Evolutionary conservation across 164 flowering plant species (phyloP).

Genomic region (Nymphaea colorata): DNA sequence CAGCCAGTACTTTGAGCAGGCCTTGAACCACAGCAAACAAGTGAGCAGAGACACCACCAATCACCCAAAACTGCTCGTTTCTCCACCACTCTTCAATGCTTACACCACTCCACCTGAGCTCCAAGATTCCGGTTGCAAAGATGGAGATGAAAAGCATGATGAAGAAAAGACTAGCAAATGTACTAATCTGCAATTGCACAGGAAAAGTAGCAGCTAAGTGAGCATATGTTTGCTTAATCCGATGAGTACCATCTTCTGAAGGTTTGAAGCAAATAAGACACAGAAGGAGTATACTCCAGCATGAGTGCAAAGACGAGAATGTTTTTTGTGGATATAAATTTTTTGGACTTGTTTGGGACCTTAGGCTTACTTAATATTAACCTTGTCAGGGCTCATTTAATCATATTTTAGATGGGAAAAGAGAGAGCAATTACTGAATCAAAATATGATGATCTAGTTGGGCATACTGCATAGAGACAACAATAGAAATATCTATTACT

Average conservation of each 20-base stretch:
- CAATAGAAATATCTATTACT: too few species aligned
- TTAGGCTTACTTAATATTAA: too few species aligned
- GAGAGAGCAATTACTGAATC: too few species aligned
- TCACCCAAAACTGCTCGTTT: slow-evolving; percentile 90
- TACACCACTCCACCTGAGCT: slow-evolving; percentile 85
- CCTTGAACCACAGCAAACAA: slow-evolving; percentile 77
- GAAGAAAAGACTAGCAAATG: slow-evolving; percentile 78
- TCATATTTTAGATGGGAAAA: too few species aligned
- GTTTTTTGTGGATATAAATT: background rate
- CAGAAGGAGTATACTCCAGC: background rate
- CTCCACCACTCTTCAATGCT: slow-evolving; percentile 95
- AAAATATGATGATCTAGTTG: too few species aligned
- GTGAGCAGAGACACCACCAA: slow-evolving; percentile 80
- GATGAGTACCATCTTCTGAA: background rate
- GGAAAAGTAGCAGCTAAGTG: background rate
- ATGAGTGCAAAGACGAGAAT: background rate
- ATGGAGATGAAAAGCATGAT: slow-evolving; percentile 68
- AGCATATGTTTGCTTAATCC: background rate
- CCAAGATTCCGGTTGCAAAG: slow-evolving; percentile 74
- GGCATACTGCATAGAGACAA: too few species aligned
- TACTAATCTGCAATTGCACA: slow-evolving; percentile 51
- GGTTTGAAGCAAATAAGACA: background rate
- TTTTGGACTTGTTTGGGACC: background rate
- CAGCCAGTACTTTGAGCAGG: slow-evolving; percentile 61
- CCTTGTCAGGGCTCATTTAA: too few species aligned